Percentiles rank a stretch among this genome's conserved stretches.
These are phyloP conservation scores for Glycine tomentella DNA, from an alignment of 306 rosid species.

Conservation along the genomic window DNA sequence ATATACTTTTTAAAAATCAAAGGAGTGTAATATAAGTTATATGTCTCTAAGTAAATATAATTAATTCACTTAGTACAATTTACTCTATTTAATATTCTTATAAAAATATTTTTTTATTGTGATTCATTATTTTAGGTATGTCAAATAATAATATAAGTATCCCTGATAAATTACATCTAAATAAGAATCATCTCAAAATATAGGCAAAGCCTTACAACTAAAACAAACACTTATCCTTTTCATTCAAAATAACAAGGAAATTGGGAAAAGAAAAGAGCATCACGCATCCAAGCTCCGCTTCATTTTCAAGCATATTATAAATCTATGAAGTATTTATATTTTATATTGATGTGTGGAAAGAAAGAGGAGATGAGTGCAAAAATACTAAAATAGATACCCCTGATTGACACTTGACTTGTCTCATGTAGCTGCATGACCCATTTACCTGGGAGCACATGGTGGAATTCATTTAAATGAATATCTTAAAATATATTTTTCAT, in stretches of 20 bases:
- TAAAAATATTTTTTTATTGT: no score
- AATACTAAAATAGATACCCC: not conserved
- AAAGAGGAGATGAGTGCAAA: not conserved
- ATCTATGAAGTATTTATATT: not conserved
- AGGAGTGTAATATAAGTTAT: not conserved
- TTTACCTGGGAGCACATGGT: constrained; percentile 7
- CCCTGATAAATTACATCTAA: no score
- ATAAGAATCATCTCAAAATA: not conserved
- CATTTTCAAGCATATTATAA: not conserved
- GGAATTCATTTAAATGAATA: not conserved
- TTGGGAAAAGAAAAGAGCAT: not conserved
- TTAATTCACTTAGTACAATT: no score
- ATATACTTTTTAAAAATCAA: no score
- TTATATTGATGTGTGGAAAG: no score
- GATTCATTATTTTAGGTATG: no score
- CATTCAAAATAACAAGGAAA: not conserved
- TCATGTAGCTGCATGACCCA: not conserved
- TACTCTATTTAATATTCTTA: not conserved
- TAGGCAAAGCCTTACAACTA: not conserved
- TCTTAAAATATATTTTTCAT: no score
- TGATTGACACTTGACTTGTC: not conserved
- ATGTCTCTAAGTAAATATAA: no score
- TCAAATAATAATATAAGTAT: no score
- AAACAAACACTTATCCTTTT: not conserved
- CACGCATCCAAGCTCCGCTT: not conserved